phyloP scores from a whole-genome alignment of 257 asterid genomes.

The Vinca minor region DNA sequence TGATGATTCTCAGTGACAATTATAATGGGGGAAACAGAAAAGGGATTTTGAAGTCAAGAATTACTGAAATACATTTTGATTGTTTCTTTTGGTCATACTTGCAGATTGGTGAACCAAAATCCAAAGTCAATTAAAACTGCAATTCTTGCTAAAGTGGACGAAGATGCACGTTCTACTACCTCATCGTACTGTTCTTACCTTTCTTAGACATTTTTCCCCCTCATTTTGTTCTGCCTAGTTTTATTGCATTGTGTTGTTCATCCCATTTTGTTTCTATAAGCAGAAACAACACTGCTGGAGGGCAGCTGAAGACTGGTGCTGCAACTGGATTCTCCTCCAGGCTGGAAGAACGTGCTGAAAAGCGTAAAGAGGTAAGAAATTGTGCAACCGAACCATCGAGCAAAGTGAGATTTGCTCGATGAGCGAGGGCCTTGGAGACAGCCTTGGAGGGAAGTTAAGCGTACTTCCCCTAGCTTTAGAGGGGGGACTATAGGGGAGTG shows the following conservation, averaged over 20 bases:
- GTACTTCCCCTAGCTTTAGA: no score
- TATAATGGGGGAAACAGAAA: neutral
- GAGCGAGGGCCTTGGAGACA: no score
- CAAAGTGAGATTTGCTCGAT: no score
- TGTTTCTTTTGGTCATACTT: constrained; percentile 8
- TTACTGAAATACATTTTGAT: constrained; percentile 1
- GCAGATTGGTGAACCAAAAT: constrained; percentile 38
- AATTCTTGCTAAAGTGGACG: constrained; percentile 37
- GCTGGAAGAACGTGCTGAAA: constrained; percentile 75
- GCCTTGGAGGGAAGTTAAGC: no score
- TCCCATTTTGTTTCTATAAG: constrained; percentile 13
- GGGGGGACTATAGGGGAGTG: no score
- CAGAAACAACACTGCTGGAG: constrained; percentile 45
- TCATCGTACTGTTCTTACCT: constrained; percentile 46
- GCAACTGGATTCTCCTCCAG: constrained; percentile 53
- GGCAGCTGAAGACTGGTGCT: constrained; percentile 40
- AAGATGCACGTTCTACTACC: constrained; percentile 64
- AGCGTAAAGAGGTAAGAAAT: constrained; percentile 58
- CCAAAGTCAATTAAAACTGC: constrained; percentile 25
- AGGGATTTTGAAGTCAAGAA: neutral
- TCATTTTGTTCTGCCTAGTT: neutral
- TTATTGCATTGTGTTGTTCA: constrained; percentile 3
- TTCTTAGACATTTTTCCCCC: neutral
- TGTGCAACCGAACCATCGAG: no score
- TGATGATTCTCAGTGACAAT: neutral